Evolutionary conservation across 495 filamentous ascomycete genomes (phyloP), one percentile per base, ranked within the genome.

Genomic region (Wilcoxina mikolae): DNA sequence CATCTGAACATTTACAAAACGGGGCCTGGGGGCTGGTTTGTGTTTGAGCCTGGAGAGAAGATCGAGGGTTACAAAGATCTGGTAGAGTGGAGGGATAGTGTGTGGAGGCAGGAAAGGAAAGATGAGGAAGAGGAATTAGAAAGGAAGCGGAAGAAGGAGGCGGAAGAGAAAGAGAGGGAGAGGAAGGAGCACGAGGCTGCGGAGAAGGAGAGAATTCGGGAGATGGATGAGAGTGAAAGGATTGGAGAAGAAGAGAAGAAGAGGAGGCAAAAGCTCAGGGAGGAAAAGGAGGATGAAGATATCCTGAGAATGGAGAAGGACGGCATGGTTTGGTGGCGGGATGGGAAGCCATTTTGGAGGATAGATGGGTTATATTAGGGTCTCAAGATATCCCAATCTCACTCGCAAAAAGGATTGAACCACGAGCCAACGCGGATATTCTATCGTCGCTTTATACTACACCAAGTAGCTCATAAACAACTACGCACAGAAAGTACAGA

Each of bases 81-180:
- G 55, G 44, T 39, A 44, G 25, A 38, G 33, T 59, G 57, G 54
- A 51, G 44, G 4, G 33, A 38, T 45, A 25, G 26, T 29, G 54
- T 58, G 41, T 39, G 33, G 58, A 53, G 56, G 48, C 61, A 35
- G n/a, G 39, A 35, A 24, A 18, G 10, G 12, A 28, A 56, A 59
- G 56, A 59, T 44, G 38, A 59, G 60, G 52, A 48, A 41, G 63
- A 53, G 46, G n/a, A n/a, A n/a, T n/a, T n/a, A n/a, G n/a, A n/a
- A n/a, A n/a, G n/a, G n/a, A n/a, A n/a, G n/a, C n/a, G n/a, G n/a
- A n/a, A 29, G 28, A 41, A 10, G 33, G 41, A 20, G 35, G 22
- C 11, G 11, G 23, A 46, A 7, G 43, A 46, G 22, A 18, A 20
- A 24, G 15, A 46, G 43, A 46, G 15, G 11, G n/a, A 17, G 43